phyloP scores from a whole-genome alignment of 192 early-diverging fungal species.

The Coemansia aciculifera region DNA sequence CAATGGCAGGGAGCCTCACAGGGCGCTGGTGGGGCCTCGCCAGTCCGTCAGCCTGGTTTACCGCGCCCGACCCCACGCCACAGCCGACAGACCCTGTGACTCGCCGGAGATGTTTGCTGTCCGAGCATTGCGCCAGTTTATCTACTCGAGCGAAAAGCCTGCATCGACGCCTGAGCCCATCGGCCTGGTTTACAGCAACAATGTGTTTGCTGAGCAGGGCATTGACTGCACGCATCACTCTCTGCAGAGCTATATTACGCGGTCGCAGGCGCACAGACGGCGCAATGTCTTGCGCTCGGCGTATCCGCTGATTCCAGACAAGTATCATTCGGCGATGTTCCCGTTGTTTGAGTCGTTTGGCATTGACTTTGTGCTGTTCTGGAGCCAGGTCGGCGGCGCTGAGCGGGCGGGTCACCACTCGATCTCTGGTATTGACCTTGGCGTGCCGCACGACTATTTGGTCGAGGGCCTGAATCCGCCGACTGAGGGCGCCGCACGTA shows the following conservation, averaged over 20 bases:
- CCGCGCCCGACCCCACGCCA: constrained; percentile 18
- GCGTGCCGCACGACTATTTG: constrained; percentile 73
- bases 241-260: constrained; percentile 66
- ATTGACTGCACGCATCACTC: constrained; percentile 64
- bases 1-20: background rate
- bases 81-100: background rate
- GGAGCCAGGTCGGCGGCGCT: constrained; percentile 51
- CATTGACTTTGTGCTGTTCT: constrained; percentile 85
- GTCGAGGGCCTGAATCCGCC: constrained; percentile 53
- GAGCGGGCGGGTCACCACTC: constrained; percentile 77
- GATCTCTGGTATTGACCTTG: constrained; percentile 88
- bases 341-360: constrained; percentile 85
- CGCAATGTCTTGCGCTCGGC: constrained; percentile 61
- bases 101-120: constrained; percentile 55
- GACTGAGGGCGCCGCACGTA: constrained; percentile 51
- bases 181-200: constrained; percentile 39
- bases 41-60: constrained; percentile 45
- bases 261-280: constrained; percentile 75
- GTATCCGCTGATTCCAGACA: constrained; percentile 67
- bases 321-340: constrained; percentile 66
- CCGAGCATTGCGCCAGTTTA: constrained; percentile 49
- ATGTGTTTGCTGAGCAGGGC: constrained; percentile 52
- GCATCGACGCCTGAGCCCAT: constrained; percentile 22
- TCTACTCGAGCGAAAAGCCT: constrained; percentile 42
- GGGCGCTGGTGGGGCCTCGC: constrained; percentile 28